Percentiles rank a stretch among this genome's conserved stretches.
phyloP scores from a whole-genome alignment of 768 basidiomycete genomes.

The Termitomyces bulborhizus region DNA sequence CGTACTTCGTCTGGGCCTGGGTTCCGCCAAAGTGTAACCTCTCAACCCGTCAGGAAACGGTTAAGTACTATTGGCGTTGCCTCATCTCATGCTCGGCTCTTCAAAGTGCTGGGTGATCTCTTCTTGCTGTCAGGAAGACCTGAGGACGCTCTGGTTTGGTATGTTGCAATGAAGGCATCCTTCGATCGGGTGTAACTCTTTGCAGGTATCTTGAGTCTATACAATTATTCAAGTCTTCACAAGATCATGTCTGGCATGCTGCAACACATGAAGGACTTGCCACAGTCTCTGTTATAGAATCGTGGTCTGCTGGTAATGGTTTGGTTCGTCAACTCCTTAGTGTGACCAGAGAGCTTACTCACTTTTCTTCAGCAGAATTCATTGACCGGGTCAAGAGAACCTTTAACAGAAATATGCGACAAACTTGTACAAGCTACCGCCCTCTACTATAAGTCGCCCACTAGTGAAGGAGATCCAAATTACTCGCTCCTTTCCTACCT shows the following conservation, averaged over 20 bases:
- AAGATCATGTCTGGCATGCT: conserved; percentile 87
- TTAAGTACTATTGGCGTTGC: conserved; percentile 57
- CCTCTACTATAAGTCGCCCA: conserved; percentile 57
- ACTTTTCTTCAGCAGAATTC: conserved; percentile 45
- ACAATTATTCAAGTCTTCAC: conserved; percentile 62
- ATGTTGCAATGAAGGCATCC: conserved; percentile 13
- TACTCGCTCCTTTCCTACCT: conserved; percentile 62
- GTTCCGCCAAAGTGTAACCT: conserved; percentile 46
- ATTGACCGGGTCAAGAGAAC: conserved; percentile 47
- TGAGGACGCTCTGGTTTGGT: conserved; percentile 81
- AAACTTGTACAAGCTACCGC: conserved; percentile 59
- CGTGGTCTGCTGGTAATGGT: conserved; percentile 75
- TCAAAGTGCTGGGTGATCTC: conserved; percentile 85
- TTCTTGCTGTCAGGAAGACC: conserved; percentile 84
- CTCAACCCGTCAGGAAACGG: conserved; percentile 52
- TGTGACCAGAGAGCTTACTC: conserved; percentile 7
- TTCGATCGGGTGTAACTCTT: conserved; percentile 5
- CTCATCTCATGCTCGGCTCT: conserved; percentile 79
- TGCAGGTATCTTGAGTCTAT: conserved; percentile 83
- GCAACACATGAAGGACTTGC: conserved; percentile 83
- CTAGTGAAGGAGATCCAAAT: conserved; percentile 49
- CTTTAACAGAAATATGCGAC: conserved; percentile 75
- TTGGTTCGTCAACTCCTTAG: conserved; percentile 41
- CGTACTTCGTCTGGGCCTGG: conserved; percentile 50
- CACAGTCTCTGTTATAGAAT: conserved; percentile 72